Percentiles rank a stretch among this genome's conserved stretches.
Conservation (phyloP, 2,329 filamentous ascomycete species). For the Fonsecaea nubica region DNA sequence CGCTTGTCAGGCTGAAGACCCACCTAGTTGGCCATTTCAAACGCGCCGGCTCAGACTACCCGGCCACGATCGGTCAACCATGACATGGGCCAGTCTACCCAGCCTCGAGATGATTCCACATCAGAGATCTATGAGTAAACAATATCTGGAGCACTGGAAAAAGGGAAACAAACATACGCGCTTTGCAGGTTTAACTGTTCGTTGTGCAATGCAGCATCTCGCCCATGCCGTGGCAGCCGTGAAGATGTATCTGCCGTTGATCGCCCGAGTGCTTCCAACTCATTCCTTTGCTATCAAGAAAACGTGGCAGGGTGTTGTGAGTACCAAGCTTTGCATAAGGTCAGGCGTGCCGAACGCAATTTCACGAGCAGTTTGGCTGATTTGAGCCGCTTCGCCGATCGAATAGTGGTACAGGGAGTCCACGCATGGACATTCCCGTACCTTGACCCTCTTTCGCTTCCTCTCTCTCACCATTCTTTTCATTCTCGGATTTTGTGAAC, state of each 20-base stretch:
- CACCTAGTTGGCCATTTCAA: background rate
- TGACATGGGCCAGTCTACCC: background rate
- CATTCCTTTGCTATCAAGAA: background rate
- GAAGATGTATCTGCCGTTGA: background rate
- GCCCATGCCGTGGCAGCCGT: background rate
- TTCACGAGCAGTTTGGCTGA: conserved; percentile 16
- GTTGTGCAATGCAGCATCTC: background rate
- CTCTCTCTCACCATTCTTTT: conserved; percentile 7
- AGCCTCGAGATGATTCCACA: background rate
- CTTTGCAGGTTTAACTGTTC: background rate
- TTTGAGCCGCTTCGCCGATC: conserved; percentile 7
- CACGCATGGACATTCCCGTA: background rate
- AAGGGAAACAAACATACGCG: background rate
- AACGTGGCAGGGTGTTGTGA: background rate
- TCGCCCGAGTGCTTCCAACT: background rate
- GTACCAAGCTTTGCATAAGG: conserved; percentile 2
- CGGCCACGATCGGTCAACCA: conserved; percentile 7
- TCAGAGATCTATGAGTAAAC: background rate
- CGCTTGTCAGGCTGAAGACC: background rate
- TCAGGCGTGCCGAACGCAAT: conserved; percentile 15
- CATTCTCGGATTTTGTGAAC: conserved; percentile 6
- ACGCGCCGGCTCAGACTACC: conserved; percentile 3
- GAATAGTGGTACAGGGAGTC: background rate
- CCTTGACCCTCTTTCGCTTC: background rate
- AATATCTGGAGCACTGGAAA: background rate